A percentile compares a stretch with the other conserved stretches of the same genome.
phyloP scores from a whole-genome alignment of 2,329 filamentous ascomycete genomes.

The Colletotrichum scovillei region DNA sequence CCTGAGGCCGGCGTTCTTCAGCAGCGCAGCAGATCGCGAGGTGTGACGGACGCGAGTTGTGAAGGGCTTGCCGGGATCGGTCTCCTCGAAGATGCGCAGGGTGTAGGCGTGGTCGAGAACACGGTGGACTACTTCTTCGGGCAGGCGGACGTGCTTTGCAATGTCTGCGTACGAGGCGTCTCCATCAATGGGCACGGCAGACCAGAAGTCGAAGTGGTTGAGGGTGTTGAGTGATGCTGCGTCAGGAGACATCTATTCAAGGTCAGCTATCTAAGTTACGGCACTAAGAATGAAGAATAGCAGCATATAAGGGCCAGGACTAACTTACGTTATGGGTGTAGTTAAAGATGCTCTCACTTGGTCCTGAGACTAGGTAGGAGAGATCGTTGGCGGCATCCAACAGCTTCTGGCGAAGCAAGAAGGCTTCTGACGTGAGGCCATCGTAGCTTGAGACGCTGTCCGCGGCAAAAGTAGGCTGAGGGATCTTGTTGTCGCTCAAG shows the following conservation, averaged over 20 bases:
- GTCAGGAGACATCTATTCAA: constrained; percentile 54
- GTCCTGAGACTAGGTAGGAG: constrained; percentile 58
- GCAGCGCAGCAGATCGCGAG: constrained; percentile 51
- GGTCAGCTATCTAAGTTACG: background rate
- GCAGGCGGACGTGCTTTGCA: constrained; percentile 49
- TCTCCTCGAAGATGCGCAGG: constrained; percentile 50
- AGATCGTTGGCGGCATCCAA: constrained; percentile 59
- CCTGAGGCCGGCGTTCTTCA: constrained; percentile 45
- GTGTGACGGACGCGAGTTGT: constrained; percentile 47
- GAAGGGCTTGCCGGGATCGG: constrained; percentile 32
- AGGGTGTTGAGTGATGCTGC: constrained; percentile 57
- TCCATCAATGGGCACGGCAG: constrained; percentile 59
- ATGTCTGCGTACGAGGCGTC: constrained; percentile 56
- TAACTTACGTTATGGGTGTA: constrained; percentile 51
- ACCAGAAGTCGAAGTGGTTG: constrained; percentile 65
- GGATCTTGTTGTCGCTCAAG: constrained; percentile 55
- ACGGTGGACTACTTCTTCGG: constrained; percentile 50
- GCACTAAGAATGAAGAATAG: too few relatives aligned
- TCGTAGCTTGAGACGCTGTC: constrained; percentile 56
- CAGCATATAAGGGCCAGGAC: too few relatives aligned
- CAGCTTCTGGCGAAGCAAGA: constrained; percentile 55
- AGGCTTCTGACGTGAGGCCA: constrained; percentile 54
- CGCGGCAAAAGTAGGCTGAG: constrained; percentile 53
- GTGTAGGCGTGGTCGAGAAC: constrained; percentile 52
- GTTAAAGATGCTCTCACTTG: constrained; percentile 62